Base-by-base conservation (phyloP, 768 basidiomycete species). In the Phanerochaete sordida region DNA sequence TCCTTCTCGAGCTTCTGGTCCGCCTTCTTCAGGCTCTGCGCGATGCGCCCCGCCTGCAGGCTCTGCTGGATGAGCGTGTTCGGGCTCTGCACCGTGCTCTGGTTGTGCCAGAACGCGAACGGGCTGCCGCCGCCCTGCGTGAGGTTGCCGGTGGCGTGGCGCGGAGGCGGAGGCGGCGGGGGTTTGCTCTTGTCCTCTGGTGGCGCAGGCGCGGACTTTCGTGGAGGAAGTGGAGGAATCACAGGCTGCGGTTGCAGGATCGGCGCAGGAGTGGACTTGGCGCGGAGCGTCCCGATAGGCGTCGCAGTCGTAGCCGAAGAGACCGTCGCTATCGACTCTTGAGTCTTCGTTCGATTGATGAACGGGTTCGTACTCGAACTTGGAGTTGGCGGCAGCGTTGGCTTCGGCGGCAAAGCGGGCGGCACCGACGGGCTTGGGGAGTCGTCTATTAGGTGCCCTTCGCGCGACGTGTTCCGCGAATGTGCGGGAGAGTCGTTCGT, bases 41-140 rank as follows among this genome's bases (percentile, higher is more conserved):
- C 90, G 0, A 83, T 81, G 66, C 89, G 88, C 59, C 82, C 85
- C 6, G 91, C 91, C 55, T 88, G 84, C 0, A 93, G 74, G 23
- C 84, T 85, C 70, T 91, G 89, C 60, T 81, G 78, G 12, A 84
- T 87, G 24, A 84, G 84, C 28, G 83, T 72, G 56, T 89, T 86
- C 58, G 74, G 61, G 62, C 67, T 53, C 21, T 66, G 66, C 7
- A 69, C 56, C 28, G 47, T 24, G 35, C 46, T 51, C 7, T 51
- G n/a, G 57, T 62, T 35, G 57, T 65, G 3, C 65, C 69, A 43
- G 61, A 61, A 62, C 43, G 61, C 37, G 61, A 67, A 63, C n/a
- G 53, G 53, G 26, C 53, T 54, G 43, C 50, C 30, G 54, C 37
- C 59, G 57, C 51, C 8, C 19, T 15, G 46, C 47, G 52, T 57